A percentile compares a stretch with the other conserved stretches of the same genome.
Conservation (phyloP, 1,139 yeast genomes). For the Wickerhamiella infanticola region DNA sequence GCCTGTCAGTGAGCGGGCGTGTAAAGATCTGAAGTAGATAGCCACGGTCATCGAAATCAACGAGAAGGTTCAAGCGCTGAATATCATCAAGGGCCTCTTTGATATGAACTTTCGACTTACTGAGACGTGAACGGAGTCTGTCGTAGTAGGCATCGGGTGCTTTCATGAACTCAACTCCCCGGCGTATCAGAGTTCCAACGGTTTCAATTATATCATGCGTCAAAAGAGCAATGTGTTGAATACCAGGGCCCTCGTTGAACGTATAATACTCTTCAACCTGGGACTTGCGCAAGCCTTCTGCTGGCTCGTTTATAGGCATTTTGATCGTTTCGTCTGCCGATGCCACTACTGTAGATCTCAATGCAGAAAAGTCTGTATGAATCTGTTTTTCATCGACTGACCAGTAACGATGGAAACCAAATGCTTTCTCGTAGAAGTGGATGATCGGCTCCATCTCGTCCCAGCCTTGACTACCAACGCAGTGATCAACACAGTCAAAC, state of each 20-base stretch:
- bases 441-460: constrained; percentile 45
- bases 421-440: constrained; percentile 38
- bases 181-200: constrained; percentile 34
- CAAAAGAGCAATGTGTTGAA: constrained; percentile 62
- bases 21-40: constrained; percentile 68
- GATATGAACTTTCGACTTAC: constrained; percentile 28
- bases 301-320: constrained; percentile 80
- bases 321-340: constrained; percentile 49
- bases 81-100: constrained; percentile 36
- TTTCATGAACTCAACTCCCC: constrained; percentile 58
- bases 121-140: constrained; percentile 31
- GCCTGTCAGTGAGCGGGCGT: constrained; percentile 59
- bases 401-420: constrained; percentile 71
- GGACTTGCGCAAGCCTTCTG: constrained; percentile 44
- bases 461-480: constrained; percentile 70
- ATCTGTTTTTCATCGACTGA: constrained; percentile 66
- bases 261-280: constrained; percentile 75
- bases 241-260: constrained; percentile 63
- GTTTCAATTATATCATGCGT: constrained; percentile 46
- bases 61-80: constrained; percentile 37
- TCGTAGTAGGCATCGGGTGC: constrained; percentile 44
- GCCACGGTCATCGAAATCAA: constrained; percentile 60
- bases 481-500: constrained; percentile 46
- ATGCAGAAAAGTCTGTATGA: constrained; percentile 51
- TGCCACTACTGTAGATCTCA: constrained; percentile 64